phyloP scores from a whole-genome alignment of 2,329 filamentous ascomycete genomes.

The Bipolaris zeicola region DNA sequence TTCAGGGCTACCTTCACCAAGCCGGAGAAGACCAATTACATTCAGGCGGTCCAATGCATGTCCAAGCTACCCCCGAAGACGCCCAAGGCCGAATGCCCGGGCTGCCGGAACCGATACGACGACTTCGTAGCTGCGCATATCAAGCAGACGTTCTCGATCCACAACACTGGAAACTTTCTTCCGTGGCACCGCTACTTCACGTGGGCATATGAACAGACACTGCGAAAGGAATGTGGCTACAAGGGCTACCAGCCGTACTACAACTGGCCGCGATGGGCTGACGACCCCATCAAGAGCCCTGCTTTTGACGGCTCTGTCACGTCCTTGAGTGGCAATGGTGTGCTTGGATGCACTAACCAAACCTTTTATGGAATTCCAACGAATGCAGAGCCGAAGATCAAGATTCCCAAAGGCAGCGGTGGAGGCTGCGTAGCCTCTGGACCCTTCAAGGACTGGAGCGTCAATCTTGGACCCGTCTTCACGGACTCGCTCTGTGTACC shows the following conservation, averaged over 20 bases:
- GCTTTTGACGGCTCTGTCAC: constrained; percentile 61
- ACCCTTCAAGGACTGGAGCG: constrained; percentile 55
- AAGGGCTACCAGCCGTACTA: constrained; percentile 40
- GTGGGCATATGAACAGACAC: constrained; percentile 36
- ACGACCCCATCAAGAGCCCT: constrained; percentile 50
- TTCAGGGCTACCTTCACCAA: constrained; percentile 32
- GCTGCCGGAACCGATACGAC: constrained; percentile 38
- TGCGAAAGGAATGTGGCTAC: constrained; percentile 39
- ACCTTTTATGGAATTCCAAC: constrained; percentile 33
- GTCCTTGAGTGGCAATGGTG: constrained; percentile 54
- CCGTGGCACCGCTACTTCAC: constrained; percentile 38
- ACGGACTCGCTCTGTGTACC: constrained; percentile 40
- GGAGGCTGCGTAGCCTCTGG: constrained; percentile 61
- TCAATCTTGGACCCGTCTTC: constrained; percentile 56
- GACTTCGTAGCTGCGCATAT: constrained; percentile 42
- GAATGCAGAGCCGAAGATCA: constrained; percentile 32
- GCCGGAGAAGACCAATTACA: constrained; percentile 38
- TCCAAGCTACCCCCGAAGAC: constrained; percentile 30
- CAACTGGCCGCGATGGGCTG: constrained; percentile 37
- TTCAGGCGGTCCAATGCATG: constrained; percentile 40
- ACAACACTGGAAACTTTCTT: constrained; percentile 39
- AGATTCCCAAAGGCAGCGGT: constrained; percentile 56
- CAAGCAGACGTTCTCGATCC: constrained; percentile 35
- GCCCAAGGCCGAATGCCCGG: constrained; percentile 33
- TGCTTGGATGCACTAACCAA: constrained; percentile 29